Conservation (phyloP, 805 yeast genomes). For the Naumovozyma baii region DNA sequence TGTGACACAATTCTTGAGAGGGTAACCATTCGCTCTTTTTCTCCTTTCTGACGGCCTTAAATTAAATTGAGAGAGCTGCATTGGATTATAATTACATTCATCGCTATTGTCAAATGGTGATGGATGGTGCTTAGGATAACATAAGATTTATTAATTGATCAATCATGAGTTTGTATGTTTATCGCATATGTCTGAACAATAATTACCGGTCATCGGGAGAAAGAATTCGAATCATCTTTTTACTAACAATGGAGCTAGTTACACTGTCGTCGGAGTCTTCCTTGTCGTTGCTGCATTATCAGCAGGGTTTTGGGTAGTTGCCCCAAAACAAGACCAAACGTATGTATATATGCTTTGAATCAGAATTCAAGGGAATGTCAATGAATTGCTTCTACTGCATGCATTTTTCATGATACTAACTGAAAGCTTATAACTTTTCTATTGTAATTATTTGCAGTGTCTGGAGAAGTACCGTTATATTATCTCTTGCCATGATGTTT, state of each 20-base stretch:
- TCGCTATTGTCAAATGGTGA: too few relatives aligned
- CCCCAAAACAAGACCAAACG: constrained; percentile 76
- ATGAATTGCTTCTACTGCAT: too few relatives aligned
- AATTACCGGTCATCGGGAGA: too few relatives aligned
- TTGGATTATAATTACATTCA: too few relatives aligned
- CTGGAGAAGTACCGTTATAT: constrained; percentile 62
- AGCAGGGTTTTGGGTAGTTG: constrained; percentile 69
- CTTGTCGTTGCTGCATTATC: constrained; percentile 49
- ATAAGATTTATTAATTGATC: background rate
- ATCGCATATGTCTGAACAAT: too few relatives aligned
- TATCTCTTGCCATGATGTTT: constrained; percentile 67
- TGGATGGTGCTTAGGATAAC: too few relatives aligned
- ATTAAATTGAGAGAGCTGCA: too few relatives aligned
- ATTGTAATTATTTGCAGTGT: constrained; percentile 30
- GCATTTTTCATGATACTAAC: background rate
- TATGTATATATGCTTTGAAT: constrained; percentile 36
- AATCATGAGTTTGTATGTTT: background rate
- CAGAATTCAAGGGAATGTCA: too few relatives aligned
- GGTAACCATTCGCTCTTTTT: too few relatives aligned
- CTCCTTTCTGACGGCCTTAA: too few relatives aligned
- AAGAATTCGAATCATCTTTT: too few relatives aligned
- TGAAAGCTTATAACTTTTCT: background rate
- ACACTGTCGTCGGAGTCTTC: constrained; percentile 60
- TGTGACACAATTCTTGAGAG: too few relatives aligned
- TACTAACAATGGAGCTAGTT: constrained; percentile 32